phyloP scores from a whole-genome alignment of 768 basidiomycete species.

The Mycena leptocephala region DNA sequence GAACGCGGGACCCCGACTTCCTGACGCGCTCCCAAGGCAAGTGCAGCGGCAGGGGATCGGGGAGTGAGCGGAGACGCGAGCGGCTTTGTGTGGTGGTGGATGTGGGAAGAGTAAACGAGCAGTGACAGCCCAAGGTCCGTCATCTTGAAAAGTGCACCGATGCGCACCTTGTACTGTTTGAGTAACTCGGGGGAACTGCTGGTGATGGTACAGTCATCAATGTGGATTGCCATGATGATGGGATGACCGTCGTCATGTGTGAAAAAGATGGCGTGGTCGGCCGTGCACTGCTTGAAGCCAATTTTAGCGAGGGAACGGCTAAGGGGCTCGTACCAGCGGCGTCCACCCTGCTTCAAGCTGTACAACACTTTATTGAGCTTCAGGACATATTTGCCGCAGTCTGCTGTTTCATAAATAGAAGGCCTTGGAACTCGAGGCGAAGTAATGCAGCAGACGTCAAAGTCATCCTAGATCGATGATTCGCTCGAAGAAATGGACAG shows the following conservation, averaged over 20 bases:
- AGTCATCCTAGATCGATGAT: too few species aligned
- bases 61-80: too few species aligned
- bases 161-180: slow-evolving; percentile 12
- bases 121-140: neutral
- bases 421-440: too few species aligned
- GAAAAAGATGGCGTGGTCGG: neutral
- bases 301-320: neutral
- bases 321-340: slow-evolving; percentile 33
- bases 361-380: slow-evolving; percentile 39
- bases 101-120: too few species aligned
- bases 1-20: too few species aligned
- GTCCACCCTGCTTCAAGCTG: slow-evolving; percentile 42
- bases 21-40: too few species aligned
- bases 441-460: too few species aligned
- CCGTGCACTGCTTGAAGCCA: neutral
- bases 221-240: slow-evolving; percentile 24
- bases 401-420: neutral
- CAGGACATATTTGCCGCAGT: slow-evolving; percentile 23
- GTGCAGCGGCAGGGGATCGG: too few species aligned
- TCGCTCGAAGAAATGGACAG: too few species aligned
- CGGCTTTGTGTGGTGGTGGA: too few species aligned
- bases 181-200: neutral
- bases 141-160: slow-evolving; percentile 9
- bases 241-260: neutral
- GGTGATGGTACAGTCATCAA: slow-evolving; percentile 36